A percentile compares a stretch with the other conserved stretches of the same genome.
These are phyloP conservation scores for Aspergillus aculeatus DNA, from an alignment of 2,329 filamentous ascomycete species.

Conservation along the genomic window DNA sequence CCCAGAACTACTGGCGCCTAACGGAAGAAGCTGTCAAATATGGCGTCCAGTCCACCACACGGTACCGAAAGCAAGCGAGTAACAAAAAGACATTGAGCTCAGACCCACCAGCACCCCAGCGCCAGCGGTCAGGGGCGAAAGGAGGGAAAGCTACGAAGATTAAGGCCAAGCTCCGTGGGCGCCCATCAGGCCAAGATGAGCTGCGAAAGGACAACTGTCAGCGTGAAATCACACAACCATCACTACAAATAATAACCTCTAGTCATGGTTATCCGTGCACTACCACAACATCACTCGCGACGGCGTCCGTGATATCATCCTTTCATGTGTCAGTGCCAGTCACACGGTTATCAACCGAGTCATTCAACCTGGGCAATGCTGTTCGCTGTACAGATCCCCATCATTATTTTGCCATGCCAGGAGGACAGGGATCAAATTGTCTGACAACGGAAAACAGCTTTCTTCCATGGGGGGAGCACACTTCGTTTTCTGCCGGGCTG, in stretches of 20 bases:
- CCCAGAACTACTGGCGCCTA: conserved; percentile 76
- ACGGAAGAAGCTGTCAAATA: conserved; percentile 65
- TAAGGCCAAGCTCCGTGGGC: conserved; percentile 32
- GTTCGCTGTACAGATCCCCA: conserved; percentile 28
- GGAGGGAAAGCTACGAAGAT: conserved; percentile 42
- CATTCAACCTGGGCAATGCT: conserved; percentile 26
- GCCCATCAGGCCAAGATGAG: conserved; percentile 23
- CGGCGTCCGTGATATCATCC: conserved; percentile 9
- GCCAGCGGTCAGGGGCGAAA: conserved; percentile 43
- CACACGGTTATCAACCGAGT: conserved; percentile 16
- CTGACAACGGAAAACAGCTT: conserved; percentile 20
- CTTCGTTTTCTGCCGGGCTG: conserved; percentile 17
- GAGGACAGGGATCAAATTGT: conserved; percentile 9
- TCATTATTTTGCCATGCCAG: no score
- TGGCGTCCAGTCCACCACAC: conserved; percentile 79
- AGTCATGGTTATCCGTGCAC: conserved; percentile 14
- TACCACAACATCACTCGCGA: conserved; percentile 7
- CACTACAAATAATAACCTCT: conserved; percentile 16
- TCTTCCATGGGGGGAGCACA: conserved; percentile 20
- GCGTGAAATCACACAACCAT: conserved; percentile 14
- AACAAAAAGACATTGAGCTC: conserved; percentile 40
- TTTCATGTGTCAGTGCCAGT: conserved; percentile 15
- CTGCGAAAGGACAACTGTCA: conserved; percentile 21
- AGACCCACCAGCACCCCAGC: conserved; percentile 40
- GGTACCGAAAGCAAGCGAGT: conserved; percentile 60